Evolutionary conservation across 2,329 filamentous ascomycete species (phyloP).

Genomic region (Corynespora cassiicola): DNA sequence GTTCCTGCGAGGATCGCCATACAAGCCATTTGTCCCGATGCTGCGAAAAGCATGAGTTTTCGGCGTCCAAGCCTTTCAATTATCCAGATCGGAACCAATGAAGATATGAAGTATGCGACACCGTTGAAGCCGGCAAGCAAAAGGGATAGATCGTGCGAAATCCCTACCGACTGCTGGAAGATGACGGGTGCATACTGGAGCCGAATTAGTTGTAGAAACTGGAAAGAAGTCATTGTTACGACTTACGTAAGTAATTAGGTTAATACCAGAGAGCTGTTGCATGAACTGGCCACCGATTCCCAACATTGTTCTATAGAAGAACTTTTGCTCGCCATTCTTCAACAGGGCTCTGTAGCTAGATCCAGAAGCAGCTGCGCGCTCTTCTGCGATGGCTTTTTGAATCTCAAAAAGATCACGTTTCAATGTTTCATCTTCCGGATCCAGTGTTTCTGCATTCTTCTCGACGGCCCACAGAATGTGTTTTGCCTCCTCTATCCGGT

Average conservation of each 20-base stretch:
- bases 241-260: constrained; percentile 20
- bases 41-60: constrained; percentile 39
- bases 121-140: constrained; percentile 51
- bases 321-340: constrained; percentile 53
- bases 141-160: constrained; percentile 46
- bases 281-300: constrained; percentile 56
- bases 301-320: constrained; percentile 48
- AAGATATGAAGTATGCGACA: constrained; percentile 48
- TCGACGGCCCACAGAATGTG: constrained; percentile 24
- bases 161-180: constrained; percentile 54
- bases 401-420: no score
- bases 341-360: constrained; percentile 45
- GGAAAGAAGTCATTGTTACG: neutral
- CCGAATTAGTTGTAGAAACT: no score
- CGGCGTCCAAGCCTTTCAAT: constrained; percentile 44
- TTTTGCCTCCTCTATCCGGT: constrained; percentile 46
- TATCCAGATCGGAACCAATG: constrained; percentile 46
- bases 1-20: constrained; percentile 54
- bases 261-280: constrained; percentile 48
- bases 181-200: constrained; percentile 54
- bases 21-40: constrained; percentile 39
- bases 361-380: constrained; percentile 45
- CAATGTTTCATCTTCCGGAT: constrained; percentile 31
- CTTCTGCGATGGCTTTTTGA: constrained; percentile 49
- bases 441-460: constrained; percentile 31